A percentile compares a stretch with the other conserved stretches of the same genome.
Conservation (phyloP, 75 land plant species). For the Gnetum montanum region DNA sequence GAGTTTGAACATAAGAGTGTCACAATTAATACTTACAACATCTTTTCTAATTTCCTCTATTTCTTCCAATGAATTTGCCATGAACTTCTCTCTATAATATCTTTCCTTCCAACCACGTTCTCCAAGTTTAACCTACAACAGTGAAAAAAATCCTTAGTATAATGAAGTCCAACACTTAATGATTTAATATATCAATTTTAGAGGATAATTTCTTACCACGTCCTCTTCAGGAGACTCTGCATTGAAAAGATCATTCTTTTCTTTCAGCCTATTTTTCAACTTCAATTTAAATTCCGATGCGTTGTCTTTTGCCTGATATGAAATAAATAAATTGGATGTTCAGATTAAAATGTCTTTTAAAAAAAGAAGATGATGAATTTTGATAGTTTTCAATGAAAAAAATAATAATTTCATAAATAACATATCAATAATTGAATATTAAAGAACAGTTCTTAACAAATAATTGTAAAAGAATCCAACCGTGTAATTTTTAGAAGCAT, state of each 20-base stretch:
- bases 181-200: background rate
- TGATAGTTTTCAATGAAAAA: too few species aligned
- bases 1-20: too few species aligned
- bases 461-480: too few species aligned
- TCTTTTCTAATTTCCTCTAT: conserved; percentile 63
- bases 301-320: conserved; percentile 29
- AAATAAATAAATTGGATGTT: background rate
- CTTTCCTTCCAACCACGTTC: conserved; percentile 96
- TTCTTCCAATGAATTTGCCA: conserved; percentile 51
- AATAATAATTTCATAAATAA: too few species aligned
- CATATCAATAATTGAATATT: too few species aligned
- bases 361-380: too few species aligned
- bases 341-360: background rate
- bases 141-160: too few species aligned
- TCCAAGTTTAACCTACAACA: conserved; percentile 70
- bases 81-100: conserved; percentile 90
- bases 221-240: conserved; percentile 61
- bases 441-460: too few species aligned
- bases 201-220: conserved; percentile 47
- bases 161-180: background rate
- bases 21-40: conserved; percentile 96
- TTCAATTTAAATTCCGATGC: conserved; percentile 62
- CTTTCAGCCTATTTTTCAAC: conserved; percentile 61
- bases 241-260: conserved; percentile 67
- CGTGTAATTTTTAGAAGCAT: too few species aligned